These are phyloP conservation scores for Shiraia bambusicola DNA, from an alignment of 2,329 filamentous ascomycete species.

Conservation along the genomic window DNA sequence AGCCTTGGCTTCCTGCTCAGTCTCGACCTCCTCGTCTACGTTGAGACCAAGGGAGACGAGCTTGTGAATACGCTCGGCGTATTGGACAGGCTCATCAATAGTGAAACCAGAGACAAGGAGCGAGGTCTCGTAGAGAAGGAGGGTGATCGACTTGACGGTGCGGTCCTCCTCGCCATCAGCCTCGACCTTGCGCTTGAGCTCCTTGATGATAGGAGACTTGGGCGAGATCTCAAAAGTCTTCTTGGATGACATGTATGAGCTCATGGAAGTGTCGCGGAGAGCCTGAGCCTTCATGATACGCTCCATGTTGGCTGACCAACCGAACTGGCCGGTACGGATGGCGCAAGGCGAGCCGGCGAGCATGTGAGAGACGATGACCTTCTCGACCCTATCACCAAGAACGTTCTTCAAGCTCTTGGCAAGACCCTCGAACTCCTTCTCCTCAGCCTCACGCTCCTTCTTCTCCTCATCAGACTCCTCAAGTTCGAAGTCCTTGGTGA, in stretches of 20 bases:
- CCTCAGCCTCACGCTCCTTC: slow-evolving; percentile 88
- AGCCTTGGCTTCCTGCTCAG: slow-evolving; percentile 58
- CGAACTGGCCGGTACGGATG: slow-evolving; percentile 99
- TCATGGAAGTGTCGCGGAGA: slow-evolving; percentile 99
- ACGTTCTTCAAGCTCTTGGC: slow-evolving; percentile 99
- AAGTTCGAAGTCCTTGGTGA: slow-evolving; percentile 99
- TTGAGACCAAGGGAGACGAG: slow-evolving; percentile 96
- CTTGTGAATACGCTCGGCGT: slow-evolving; percentile 99
- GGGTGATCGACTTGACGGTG: slow-evolving; percentile 98
- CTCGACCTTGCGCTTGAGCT: slow-evolving; percentile 99
- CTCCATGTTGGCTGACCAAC: slow-evolving; percentile 99
- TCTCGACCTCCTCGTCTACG: slow-evolving; percentile 90
- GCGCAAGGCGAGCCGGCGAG: slow-evolving; percentile 90
- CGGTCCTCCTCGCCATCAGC: slow-evolving; percentile 96
- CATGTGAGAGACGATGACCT: slow-evolving; percentile 99
- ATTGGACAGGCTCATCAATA: slow-evolving; percentile 96
- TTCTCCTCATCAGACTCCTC: slow-evolving; percentile 99
- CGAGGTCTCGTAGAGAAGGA: slow-evolving; percentile 98
- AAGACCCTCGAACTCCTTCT: slow-evolving; percentile 95
- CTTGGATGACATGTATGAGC: slow-evolving; percentile 99
- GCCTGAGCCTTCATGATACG: slow-evolving; percentile 99
- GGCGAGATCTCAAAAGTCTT: slow-evolving; percentile 99
- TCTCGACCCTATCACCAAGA: slow-evolving; percentile 98
- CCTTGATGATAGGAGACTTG: slow-evolving; percentile 95
- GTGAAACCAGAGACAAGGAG: slow-evolving; percentile 99